Evolutionary conservation across 139 green algal species (phyloP).

Genomic region (Chara braunii): DNA sequence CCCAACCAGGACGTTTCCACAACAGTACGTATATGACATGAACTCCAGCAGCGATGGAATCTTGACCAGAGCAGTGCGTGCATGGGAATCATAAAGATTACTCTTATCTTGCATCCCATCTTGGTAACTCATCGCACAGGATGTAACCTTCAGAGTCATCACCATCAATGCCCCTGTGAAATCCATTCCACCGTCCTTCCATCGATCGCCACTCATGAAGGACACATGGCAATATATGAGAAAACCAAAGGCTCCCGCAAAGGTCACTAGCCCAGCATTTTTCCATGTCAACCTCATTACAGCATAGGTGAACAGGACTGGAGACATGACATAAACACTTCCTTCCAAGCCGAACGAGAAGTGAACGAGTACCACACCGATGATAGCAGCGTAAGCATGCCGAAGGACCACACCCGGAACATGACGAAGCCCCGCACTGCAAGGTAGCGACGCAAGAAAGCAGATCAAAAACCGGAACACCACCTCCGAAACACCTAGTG

Average conservation of each 20-base stretch:
- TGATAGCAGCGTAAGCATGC: constrained; percentile 19
- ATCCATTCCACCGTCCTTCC: constrained; percentile 32
- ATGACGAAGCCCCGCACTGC: not conserved
- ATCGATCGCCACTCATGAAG: constrained; percentile 18
- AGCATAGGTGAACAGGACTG: constrained; percentile 20
- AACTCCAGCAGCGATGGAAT: constrained; percentile 35
- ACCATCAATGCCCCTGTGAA: constrained; percentile 40
- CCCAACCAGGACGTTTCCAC: constrained; percentile 27
- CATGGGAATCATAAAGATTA: not conserved
- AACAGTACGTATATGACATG: constrained; percentile 28
- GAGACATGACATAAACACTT: constrained; percentile 1
- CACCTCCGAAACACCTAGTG: constrained; percentile 14
- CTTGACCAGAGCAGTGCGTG: not conserved
- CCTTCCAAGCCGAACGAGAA: constrained; percentile 10
- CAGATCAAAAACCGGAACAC: constrained; percentile 18
- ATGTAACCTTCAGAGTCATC: constrained; percentile 32
- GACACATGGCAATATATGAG: constrained; percentile 31
- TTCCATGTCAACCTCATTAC: constrained; percentile 14
- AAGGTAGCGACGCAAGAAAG: constrained; percentile 18
- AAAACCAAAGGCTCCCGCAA: constrained; percentile 26
- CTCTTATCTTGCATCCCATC: constrained; percentile 11
- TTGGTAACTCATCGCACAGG: constrained; percentile 32
- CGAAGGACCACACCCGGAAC: not conserved
- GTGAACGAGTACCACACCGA: constrained; percentile 13
- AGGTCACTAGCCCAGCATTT: constrained; percentile 3